Base-by-base conservation (phyloP, 2,329 filamentous ascomycete genomes). In the Graphilbum sp. region DNA sequence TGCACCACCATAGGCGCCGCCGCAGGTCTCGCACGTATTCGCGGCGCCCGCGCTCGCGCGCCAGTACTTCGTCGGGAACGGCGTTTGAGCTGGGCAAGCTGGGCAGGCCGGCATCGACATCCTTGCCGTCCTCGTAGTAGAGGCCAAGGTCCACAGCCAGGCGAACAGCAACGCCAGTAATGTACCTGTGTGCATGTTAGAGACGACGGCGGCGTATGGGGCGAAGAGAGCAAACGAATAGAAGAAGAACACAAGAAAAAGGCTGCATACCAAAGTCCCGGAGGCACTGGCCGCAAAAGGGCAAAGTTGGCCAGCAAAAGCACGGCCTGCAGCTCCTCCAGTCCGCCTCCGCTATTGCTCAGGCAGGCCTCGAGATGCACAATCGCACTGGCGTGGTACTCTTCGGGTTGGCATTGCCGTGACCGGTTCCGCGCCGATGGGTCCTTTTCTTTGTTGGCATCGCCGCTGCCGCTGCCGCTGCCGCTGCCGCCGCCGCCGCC, bases 301-400 rank as follows among this genome's bases (percentile, higher is more conserved):
- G 88, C 88, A 64, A 96, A 94, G 39, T 86, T 86, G 33, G 88
- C 87, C 34, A 96, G 66, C 32, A 96, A 63, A 35, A 96, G 60
- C 8, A 96, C 87, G n/a, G 86, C 86, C 53, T 96, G 88, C 37
- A 96, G 63, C 52, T 95, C 87, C 54, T 95, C 87, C 30, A 96
- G 58, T 0, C 85, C 86, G n/a, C 81, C 82, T n/a, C 82, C 82
- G 46, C 83, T 85, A 21, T 79, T 79, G 38, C 80, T 80, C 15
- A 95, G 64, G 51, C 90, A 94, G 8, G 79, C 75, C 53, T 95
- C 88, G 7, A 96, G 66, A 53, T 96, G 85, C 16, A 92, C 73
- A 47, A 95, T 92, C 15, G 88, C 88, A 39, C 86, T 90, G 2
- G 90, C 87, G 56, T 96, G 88, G 54, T 96, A 96, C 55, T 94